phyloP scores from a whole-genome alignment of 495 filamentous ascomycete genomes.

The Margaritispora aquatica region DNA sequence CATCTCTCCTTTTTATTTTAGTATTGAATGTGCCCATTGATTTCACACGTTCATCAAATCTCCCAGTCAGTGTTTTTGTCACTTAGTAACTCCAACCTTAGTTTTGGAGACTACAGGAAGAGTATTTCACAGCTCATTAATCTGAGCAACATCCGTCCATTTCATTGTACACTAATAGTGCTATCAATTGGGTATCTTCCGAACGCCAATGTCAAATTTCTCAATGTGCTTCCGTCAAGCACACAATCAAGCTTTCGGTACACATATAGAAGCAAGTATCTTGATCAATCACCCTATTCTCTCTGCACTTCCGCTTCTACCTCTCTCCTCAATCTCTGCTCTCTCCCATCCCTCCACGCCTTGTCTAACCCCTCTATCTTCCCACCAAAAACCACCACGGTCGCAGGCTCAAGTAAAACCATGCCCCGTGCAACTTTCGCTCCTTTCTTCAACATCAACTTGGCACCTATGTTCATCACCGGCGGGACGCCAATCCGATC shows the following conservation, averaged over 20 bases:
- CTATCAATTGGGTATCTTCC: background rate
- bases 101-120: too few relatives aligned
- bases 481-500: slow-evolving; percentile 53
- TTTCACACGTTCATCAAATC: too few relatives aligned
- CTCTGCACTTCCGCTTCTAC: slow-evolving; percentile 32
- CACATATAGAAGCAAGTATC: too few relatives aligned
- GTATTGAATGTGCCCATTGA: too few relatives aligned
- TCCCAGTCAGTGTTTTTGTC: too few relatives aligned
- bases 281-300: too few relatives aligned
- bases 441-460: slow-evolving; percentile 63
- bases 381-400: slow-evolving; percentile 66
- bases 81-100: too few relatives aligned
- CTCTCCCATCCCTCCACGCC: slow-evolving; percentile 66
- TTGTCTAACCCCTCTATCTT: slow-evolving; percentile 79
- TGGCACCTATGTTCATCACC: slow-evolving; percentile 69
- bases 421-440: slow-evolving; percentile 68
- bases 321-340: slow-evolving; percentile 58
- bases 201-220: background rate
- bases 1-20: too few relatives aligned
- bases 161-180: too few relatives aligned
- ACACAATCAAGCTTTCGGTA: too few relatives aligned
- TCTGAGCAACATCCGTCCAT: too few relatives aligned
- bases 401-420: slow-evolving; percentile 63
- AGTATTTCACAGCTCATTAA: too few relatives aligned
- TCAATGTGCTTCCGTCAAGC: background rate